A percentile compares a stretch with the other conserved stretches of the same genome.
These are phyloP conservation scores for Hordeum vulgare DNA, from an alignment of 176 grass and related monocot species.

Conservation along the genomic window MorexV3_pseudomolecules_assembly NC_058518.1:336759529-336760028, in stretches of 20 bases:
- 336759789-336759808: constrained; percentile 23
- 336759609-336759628: constrained; percentile 46
- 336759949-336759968: too few species aligned
- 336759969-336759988: too few species aligned
- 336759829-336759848: constrained; percentile 22
- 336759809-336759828: constrained; percentile 14
- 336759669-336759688: neutral
- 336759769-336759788: constrained; percentile 37
- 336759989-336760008: too few species aligned
- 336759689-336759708: neutral
- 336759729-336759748: constrained; percentile 19
- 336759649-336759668: neutral
- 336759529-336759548: constrained; percentile 57
- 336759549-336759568: constrained; percentile 54
- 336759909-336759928: constrained; percentile 27
- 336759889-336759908: constrained; percentile 21
- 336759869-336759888: neutral
- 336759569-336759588: neutral
- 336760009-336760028: too few species aligned
- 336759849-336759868: neutral
- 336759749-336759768: neutral
- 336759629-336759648: neutral
- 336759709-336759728: neutral
- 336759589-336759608: constrained; percentile 13
- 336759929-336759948: neutral